Percentiles rank a stretch among this genome's conserved stretches.
These are phyloP conservation scores for Leccinum boreale DNA, from an alignment of 768 basidiomycete species.

Conservation along the genomic window DNA sequence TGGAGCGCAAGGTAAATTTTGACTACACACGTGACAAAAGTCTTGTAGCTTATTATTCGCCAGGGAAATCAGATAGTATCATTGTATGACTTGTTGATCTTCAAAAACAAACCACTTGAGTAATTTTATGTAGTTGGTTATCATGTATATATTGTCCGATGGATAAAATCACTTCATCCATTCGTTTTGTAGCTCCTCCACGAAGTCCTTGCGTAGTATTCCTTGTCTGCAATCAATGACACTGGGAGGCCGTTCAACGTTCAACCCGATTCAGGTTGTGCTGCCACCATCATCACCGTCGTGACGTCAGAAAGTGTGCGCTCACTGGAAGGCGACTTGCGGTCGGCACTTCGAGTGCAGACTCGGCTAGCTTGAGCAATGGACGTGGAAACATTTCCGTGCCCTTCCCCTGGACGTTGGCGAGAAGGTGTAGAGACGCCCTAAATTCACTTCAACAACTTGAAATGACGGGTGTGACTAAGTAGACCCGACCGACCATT, in stretches of 20 bases:
- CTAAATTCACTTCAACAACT: conserved; percentile 68
- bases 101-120: conserved; percentile 60
- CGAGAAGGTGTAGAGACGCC: conserved; percentile 67
- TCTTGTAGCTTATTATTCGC: not conserved
- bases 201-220: not conserved
- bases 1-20: conserved; percentile 79
- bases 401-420: too few species aligned
- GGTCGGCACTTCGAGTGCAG: not conserved
- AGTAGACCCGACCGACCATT: not conserved
- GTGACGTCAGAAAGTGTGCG: too few species aligned
- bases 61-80: conserved; percentile 95
- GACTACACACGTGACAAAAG: not conserved
- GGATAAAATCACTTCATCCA: not conserved
- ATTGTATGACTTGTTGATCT: conserved; percentile 77
- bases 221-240: not conserved
- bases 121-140: not conserved
- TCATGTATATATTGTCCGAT: not conserved
- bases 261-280: too few species aligned
- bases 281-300: too few species aligned
- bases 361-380: not conserved
- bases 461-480: conserved; percentile 38
- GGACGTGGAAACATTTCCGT: not conserved
- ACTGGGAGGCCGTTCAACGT: too few species aligned
- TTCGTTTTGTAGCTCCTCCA: not conserved
- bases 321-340: not conserved